Conservation (phyloP, 345 rosid genomes). For the Fremontodendron californicum region DNA sequence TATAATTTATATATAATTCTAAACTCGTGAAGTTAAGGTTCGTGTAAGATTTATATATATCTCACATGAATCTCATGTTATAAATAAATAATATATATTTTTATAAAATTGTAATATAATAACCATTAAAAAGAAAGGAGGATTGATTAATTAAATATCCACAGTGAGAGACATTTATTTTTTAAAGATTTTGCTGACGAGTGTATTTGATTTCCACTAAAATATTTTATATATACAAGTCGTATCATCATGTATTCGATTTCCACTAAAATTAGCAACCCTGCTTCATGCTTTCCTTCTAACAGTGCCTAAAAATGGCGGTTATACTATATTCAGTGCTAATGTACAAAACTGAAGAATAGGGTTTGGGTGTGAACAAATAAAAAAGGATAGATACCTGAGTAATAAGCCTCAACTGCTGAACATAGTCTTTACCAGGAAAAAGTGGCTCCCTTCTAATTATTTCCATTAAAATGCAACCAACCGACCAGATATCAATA, state of each 20-base stretch:
- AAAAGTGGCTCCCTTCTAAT: conserved; percentile 82
- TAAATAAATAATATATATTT: too few relatives aligned
- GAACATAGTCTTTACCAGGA: conserved; percentile 83
- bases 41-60: neutral
- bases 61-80: neutral
- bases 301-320: neutral
- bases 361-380: neutral
- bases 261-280: neutral
- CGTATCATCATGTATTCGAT: neutral
- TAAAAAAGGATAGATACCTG: conserved; percentile 45
- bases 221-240: neutral
- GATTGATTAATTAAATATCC: too few relatives aligned
- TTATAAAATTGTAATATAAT: neutral
- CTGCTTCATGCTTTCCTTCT: neutral
- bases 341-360: neutral
- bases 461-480: too few relatives aligned
- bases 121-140: too few relatives aligned
- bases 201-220: too few relatives aligned
- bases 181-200: too few relatives aligned
- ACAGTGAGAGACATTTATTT: too few relatives aligned
- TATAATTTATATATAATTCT: neutral
- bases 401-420: too few relatives aligned
- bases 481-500: too few relatives aligned
- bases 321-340: neutral
- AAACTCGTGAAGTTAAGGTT: neutral